phyloP scores from a whole-genome alignment of 2,329 filamentous ascomycete species.

The Chaetothyriales sp. region DNA sequence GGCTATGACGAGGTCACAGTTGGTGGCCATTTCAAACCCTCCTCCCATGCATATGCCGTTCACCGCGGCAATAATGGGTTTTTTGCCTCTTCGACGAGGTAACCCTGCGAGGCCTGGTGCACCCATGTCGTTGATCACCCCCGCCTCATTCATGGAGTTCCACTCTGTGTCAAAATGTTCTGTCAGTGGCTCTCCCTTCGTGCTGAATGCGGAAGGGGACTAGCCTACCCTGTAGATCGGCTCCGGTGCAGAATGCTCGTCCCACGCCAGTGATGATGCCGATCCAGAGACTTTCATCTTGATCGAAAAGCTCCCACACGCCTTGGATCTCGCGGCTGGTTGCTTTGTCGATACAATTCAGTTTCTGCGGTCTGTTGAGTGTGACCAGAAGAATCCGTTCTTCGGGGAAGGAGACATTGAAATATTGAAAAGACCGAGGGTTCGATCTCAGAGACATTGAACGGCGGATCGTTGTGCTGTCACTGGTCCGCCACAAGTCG shows the following conservation, averaged over 20 bases:
- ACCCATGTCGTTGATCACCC: constrained; percentile 13
- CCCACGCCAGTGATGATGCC: constrained; percentile 31
- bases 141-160: constrained; percentile 10
- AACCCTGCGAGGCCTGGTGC: constrained; percentile 20
- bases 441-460: constrained; percentile 20
- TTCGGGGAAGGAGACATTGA: constrained; percentile 28
- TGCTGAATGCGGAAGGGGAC: too few species aligned
- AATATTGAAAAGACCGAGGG: constrained; percentile 1
- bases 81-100: constrained; percentile 50
- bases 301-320: constrained; percentile 33
- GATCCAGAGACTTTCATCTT: constrained; percentile 28
- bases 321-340: constrained; percentile 29
- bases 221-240: constrained; percentile 32
- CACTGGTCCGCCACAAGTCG: too few species aligned
- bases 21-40: constrained; percentile 61
- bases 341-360: constrained; percentile 32
- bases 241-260: constrained; percentile 31
- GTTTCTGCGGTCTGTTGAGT: constrained; percentile 28
- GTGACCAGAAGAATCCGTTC: constrained; percentile 34
- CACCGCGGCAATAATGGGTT: constrained; percentile 62
- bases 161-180: constrained; percentile 6
- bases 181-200: constrained; percentile 1
- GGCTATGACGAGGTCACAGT: constrained; percentile 59
- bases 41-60: constrained; percentile 63
- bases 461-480: too few species aligned